These are phyloP conservation scores for Senecio squalidus DNA, from an alignment of 140 eudicot genomes.

Conservation along the genomic window DNA sequence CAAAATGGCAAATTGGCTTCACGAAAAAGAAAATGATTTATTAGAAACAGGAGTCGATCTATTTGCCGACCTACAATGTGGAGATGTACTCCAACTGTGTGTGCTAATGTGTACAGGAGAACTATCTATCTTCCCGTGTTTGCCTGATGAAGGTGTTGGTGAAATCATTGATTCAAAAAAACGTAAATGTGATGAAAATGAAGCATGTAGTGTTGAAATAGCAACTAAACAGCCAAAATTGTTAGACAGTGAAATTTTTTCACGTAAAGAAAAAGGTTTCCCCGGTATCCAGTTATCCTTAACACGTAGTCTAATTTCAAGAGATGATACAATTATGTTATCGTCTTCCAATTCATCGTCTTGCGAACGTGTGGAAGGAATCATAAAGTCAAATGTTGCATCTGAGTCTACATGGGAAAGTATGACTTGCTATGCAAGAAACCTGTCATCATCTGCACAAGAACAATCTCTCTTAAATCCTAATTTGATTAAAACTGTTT, in stretches of 20 bases:
- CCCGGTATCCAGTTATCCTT: conserved; percentile 70
- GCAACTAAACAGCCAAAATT: conserved; percentile 47
- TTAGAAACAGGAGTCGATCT: conserved; percentile 55
- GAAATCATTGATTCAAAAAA: conserved; percentile 66
- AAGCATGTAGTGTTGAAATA: conserved; percentile 31
- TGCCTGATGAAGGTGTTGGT: conserved; percentile 90
- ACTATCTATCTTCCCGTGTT: conserved; percentile 48
- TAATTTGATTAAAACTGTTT: conserved; percentile 42
- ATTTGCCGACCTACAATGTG: conserved; percentile 71
- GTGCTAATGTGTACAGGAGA: conserved; percentile 66
- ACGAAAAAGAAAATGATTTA: conserved; percentile 53
- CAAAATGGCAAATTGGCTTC: conserved; percentile 68
- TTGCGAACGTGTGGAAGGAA: conserved; percentile 24
- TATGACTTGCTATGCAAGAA: conserved; percentile 56
- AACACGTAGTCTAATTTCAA: conserved; percentile 42
- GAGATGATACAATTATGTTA: conserved; percentile 28
- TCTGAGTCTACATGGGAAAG: conserved; percentile 71
- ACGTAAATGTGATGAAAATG: conserved; percentile 51
- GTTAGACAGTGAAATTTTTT: conserved; percentile 52
- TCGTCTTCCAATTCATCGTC: conserved; percentile 15
- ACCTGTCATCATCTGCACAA: conserved; percentile 23
- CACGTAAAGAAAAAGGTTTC: conserved; percentile 87
- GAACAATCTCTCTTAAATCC: conserved; percentile 30
- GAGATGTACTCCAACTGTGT: conserved; percentile 64
- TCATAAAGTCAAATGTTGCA: conserved; percentile 19